Conservation (phyloP, 2,329 filamentous ascomycete species). For the Thelonectria blattea region DNA sequence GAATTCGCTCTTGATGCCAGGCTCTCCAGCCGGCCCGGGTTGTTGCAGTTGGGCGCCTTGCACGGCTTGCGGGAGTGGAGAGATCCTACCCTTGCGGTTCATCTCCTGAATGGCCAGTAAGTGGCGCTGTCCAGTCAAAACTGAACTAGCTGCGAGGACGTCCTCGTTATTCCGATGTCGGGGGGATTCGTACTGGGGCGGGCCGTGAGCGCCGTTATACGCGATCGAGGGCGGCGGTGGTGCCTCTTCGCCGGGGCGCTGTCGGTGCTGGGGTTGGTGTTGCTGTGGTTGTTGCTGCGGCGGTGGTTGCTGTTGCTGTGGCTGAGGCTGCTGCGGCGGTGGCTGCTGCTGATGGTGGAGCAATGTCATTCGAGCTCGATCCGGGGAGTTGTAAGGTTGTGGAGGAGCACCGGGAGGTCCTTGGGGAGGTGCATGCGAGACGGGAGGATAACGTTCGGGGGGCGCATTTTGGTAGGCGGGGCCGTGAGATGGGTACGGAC, state of each 20-base stretch:
- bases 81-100: slow-evolving; percentile 82
- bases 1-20: slow-evolving; percentile 93
- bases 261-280: slow-evolving; percentile 47
- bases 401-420: slow-evolving; percentile 34
- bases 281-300: slow-evolving; percentile 41
- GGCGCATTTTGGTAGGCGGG: slow-evolving; percentile 41
- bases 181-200: slow-evolving; percentile 48
- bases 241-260: slow-evolving; percentile 54
- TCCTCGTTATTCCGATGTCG: slow-evolving; percentile 53
- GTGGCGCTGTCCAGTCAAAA: slow-evolving; percentile 66
- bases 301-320: slow-evolving; percentile 35
- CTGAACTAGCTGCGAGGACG: slow-evolving; percentile 57
- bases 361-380: slow-evolving; percentile 53
- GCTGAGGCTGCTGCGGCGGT: slow-evolving; percentile 45
- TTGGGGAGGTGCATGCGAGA: slow-evolving; percentile 45
- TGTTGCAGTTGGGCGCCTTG: slow-evolving; percentile 87
- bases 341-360: slow-evolving; percentile 43
- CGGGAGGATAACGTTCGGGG: slow-evolving; percentile 43
- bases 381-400: slow-evolving; percentile 56
- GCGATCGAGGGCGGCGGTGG: slow-evolving; percentile 57
- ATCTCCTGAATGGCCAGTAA: slow-evolving; percentile 82
- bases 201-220: slow-evolving; percentile 52
- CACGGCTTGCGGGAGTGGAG: slow-evolving; percentile 89
- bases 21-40: slow-evolving; percentile 79
- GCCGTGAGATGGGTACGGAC: slow-evolving; percentile 44